These are phyloP conservation scores for Cylindrotheca fusiformis DNA, from an alignment of 108 stramenopile genomes.

Conservation along the genomic window DNA sequence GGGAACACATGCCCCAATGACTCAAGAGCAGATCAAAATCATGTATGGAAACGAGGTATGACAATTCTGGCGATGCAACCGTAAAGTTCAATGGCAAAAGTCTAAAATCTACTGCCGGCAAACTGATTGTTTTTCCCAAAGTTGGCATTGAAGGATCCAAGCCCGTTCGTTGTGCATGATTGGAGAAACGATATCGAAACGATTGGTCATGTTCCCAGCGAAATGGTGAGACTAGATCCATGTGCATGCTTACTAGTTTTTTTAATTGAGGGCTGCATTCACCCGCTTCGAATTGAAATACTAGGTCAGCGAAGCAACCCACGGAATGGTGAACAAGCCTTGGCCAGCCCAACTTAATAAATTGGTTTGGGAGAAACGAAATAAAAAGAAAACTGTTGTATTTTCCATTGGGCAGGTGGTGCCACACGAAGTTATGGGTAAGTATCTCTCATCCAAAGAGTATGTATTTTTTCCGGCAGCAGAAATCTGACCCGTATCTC, in stretches of 20 bases:
- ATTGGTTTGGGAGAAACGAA: conserved; percentile 84
- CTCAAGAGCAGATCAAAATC: conserved; percentile 60
- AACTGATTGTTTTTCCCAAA: background rate
- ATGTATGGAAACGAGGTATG: conserved; percentile 80
- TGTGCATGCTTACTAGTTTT: background rate
- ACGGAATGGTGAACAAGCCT: conserved; percentile 50
- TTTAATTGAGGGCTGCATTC: conserved; percentile 1
- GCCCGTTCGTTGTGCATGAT: conserved; percentile 88
- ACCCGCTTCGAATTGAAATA: no score
- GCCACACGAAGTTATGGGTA: conserved; percentile 90
- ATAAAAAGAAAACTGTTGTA: conserved; percentile 44
- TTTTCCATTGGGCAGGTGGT: conserved; percentile 92
- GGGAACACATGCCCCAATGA: conserved; percentile 94
- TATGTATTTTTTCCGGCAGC: no score
- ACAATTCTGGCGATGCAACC: no score
- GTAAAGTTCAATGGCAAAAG: conserved; percentile 4
- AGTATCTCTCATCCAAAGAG: no score
- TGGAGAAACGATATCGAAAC: conserved; percentile 95
- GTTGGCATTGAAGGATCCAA: conserved; percentile 16
- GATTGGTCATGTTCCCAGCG: conserved; percentile 83
- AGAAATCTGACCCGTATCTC: no score
- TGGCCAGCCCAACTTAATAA: conserved; percentile 96
- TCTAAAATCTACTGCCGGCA: background rate
- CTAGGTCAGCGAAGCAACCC: conserved; percentile 31
- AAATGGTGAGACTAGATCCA: conserved; percentile 54